Base-by-base conservation (phyloP, 1,284 basidiomycete genomes). In the Ceratobasidium sp. region DNA sequence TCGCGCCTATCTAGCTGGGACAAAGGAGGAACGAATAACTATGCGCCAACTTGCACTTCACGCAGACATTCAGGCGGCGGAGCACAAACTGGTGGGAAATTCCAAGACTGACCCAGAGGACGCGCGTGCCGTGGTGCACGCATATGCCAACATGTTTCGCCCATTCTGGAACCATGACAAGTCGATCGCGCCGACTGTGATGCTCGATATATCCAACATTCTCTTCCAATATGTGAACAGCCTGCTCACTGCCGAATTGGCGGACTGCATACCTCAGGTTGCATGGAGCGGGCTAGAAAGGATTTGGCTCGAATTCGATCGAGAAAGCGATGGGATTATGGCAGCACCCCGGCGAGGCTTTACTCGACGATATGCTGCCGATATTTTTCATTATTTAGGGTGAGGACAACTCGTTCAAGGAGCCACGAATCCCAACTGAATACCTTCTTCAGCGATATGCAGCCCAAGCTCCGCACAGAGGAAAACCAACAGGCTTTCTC, bases 261-360 rank as follows among this genome's bases (percentile, higher is more conserved):
- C 29, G 16, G 64, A 66, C n/a, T 49, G 46, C 24, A 54, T 54
- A 6, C 49, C 64, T 4, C 34, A n/a, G 22, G 19, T 66, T 22
- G 64, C 34, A 14, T 34, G 34, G n/a, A 43, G 19, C 22, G 64
- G n/a, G 6, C 49, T 66, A 13, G 48, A 53, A 16, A 14, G 51
- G n/a, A 27, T 66, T 13, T 53, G 64, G 51, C 16, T 66, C 24
- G 64, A 31, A 16, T 39, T 66, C 9, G 64, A 66, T 16, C n/a
- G 27, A 29, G 69, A 72, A n/a, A 43, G 31, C 9, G 46, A 72
- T 16, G 53, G 27, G 4, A 16, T 46, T 3, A 72, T 72, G 69
- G 27, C n/a, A 19, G 41, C 16, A 1, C 27, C 22, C 37, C 56
- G 58, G 22, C 53, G 39, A 3, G 43, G 31, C n/a, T 61, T 31